Evolutionary conservation across 2,329 filamentous ascomycete species (phyloP).

Genomic region (Purpureocillium lavendulum): DNA sequence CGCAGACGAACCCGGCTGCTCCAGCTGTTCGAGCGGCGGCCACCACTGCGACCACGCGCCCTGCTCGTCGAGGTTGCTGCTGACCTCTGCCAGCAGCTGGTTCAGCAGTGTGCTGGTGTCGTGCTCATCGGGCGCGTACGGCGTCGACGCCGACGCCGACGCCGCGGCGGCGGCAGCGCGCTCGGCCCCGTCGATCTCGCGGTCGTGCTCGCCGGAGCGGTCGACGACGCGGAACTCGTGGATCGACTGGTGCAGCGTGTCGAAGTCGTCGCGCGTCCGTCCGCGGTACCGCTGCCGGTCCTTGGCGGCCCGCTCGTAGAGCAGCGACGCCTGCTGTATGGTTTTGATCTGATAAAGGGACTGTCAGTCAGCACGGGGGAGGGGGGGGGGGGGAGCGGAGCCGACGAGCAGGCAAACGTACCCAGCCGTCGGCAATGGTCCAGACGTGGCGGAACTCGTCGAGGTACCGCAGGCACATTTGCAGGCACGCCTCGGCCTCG

Average conservation of each 20-base stretch:
- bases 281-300: conserved; percentile 14
- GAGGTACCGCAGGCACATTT: conserved; percentile 17
- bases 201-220: conserved; percentile 19
- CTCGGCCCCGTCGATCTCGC: conserved; percentile 19
- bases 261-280: conserved; percentile 18
- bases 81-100: conserved; percentile 15
- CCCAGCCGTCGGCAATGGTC: conserved; percentile 20
- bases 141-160: background rate
- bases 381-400: no score
- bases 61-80: conserved; percentile 17
- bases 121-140: background rate
- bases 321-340: conserved; percentile 15
- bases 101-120: conserved; percentile 13
- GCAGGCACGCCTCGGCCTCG: conserved; percentile 10
- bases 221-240: conserved; percentile 22
- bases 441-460: conserved; percentile 17
- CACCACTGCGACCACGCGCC: conserved; percentile 19
- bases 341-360: conserved; percentile 12
- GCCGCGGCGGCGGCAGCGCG: conserved; percentile 1
- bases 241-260: conserved; percentile 19
- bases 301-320: conserved; percentile 16
- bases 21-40: conserved; percentile 13
- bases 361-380: background rate
- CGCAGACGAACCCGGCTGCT: conserved; percentile 1
- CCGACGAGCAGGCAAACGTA: conserved; percentile 4